Base-by-base conservation (phyloP, 345 rosid species). In the Arabidopsis arenosa region DNA sequence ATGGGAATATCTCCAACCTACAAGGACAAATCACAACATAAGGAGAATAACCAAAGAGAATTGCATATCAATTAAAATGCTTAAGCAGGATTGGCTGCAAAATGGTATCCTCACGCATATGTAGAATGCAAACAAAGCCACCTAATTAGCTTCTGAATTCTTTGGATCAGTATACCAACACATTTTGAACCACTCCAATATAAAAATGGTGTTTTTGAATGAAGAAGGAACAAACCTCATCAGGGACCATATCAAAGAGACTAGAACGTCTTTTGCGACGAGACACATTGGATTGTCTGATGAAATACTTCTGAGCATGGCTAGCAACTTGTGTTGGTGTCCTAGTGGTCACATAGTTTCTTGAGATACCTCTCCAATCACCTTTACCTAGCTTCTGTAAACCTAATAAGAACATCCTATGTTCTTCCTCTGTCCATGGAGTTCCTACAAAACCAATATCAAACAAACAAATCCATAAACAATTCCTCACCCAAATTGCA, bases 301-400 rank as follows among this genome's bases (percentile, higher is more conserved):
- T 91, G 77, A 96, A 96, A 73, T 93, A 89, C 80, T 96, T 96
- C 73, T 96, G 99, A 63, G 99, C 99, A 82, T 96, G 99, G 72
- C 99, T 96, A 65, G 99, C 99, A 23, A 96, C 99, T 81, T 96
- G 99, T 11, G 99, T 96, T 18, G 99, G 99, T 26, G 99, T 89
- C 85, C 98, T 85, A 7, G 96, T 83, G 18, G 88, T 81, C 70
- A 96, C 99, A 81, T 77, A 96, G 68, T 85, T 96, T 39, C 96
- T 85, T 0, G 99, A 90, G 82, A 96, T 96, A 53, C 99, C 99
- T 77, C 99, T 85, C 99, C 99, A 96, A 78, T 96, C 99, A 51
- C 99, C 99, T 88, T 96, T 96, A 8, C 99, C 98, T 3, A 96
- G 85, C 88, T 89, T 96, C 72, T 91, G 96, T 47, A 96, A 83